Base-by-base conservation (phyloP, 805 yeast species). In the Tetrapisispora nanseiensis region DNA sequence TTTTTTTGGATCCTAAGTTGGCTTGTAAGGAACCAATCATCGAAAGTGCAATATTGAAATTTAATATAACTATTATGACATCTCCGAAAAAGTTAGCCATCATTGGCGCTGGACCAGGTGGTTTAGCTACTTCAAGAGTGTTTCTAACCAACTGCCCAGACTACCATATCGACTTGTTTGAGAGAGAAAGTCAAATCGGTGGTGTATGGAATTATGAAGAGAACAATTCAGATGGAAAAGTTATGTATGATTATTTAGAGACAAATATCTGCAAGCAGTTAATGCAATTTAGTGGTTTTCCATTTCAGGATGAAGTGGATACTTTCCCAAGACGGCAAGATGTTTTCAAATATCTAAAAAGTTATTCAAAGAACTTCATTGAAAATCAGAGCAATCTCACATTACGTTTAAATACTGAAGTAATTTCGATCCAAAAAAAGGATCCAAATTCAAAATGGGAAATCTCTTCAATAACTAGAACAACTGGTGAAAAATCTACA, bases 91-190 rank as follows among this genome's bases (percentile, higher is more conserved):
- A 61, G 26, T 67, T 83, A 3, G 86, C 86, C 0, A 73, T 85
- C 8, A 69, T 85, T 20, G 95, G 95, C 2, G 87, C 76, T 2
- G 95, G 94, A 0, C 89, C 92, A 0, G 70, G 76, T 34, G 94
- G 90, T 0, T 62, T 80, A 18, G 85, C 80, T 0, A 65, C 74
- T 3, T 77, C 84, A 0, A 75, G 78, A 44, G 85, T 87, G 0
- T 65, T 85, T 10, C 48, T 73, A 7, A 71, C 67, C 9, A 87
- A 80, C 49, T 65, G 66, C 16, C 52, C 59, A 1, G 55, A 63
- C 3, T 72, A 73, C 48, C 62, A 68, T 35, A 67, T 84, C 37
- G 74, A 72, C 21, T 67, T 82, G 5, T 82, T 70, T 54, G 95
- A 84, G 48, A 66, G 72, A 37, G 69, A 82, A 46, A 49, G 63